Percentiles rank a stretch among this genome's conserved stretches.
These are phyloP conservation scores for Anethum foeniculum DNA, from an alignment of 140 eudicot species.

Conservation along the genomic window DNA sequence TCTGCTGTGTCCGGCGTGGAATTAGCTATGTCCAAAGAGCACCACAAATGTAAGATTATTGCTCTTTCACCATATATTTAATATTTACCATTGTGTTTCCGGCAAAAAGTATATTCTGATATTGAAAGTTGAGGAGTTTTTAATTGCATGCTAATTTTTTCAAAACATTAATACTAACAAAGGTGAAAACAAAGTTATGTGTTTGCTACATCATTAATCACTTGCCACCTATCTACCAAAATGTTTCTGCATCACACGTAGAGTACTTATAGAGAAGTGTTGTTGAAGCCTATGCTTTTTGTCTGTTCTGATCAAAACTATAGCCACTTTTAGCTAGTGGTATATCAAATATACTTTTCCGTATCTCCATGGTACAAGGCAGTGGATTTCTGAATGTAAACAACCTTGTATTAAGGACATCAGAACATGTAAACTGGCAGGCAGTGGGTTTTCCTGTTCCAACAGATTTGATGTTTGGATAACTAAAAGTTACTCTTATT, in stretches of 20 bases:
- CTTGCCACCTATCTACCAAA: not conserved
- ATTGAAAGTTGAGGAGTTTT: not conserved
- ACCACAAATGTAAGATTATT: constrained; percentile 73
- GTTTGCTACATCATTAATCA: not conserved
- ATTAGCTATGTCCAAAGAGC: constrained; percentile 73
- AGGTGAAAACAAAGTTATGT: not conserved
- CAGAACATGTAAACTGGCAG: not conserved
- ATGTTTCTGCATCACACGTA: not conserved
- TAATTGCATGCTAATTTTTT: not conserved
- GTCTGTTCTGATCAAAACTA: not conserved
- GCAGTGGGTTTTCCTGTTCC: not conserved
- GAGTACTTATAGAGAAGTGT: not conserved
- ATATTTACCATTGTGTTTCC: not conserved
- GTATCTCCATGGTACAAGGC: not conserved
- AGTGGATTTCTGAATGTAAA: not conserved
- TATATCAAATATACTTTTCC: not conserved
- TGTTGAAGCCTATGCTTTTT: not conserved
- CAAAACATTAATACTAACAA: not conserved
- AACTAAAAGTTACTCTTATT: not conserved
- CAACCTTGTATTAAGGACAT: not conserved
- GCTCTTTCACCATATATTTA: not conserved
- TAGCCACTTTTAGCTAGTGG: not conserved
- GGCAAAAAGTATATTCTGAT: not conserved
- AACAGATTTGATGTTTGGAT: not conserved
- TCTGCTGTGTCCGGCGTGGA: constrained; percentile 96